These are phyloP conservation scores for Schizonepeta tenuifolia DNA, from an alignment of 257 asterid genomes.

Conservation along the genomic window DNA sequence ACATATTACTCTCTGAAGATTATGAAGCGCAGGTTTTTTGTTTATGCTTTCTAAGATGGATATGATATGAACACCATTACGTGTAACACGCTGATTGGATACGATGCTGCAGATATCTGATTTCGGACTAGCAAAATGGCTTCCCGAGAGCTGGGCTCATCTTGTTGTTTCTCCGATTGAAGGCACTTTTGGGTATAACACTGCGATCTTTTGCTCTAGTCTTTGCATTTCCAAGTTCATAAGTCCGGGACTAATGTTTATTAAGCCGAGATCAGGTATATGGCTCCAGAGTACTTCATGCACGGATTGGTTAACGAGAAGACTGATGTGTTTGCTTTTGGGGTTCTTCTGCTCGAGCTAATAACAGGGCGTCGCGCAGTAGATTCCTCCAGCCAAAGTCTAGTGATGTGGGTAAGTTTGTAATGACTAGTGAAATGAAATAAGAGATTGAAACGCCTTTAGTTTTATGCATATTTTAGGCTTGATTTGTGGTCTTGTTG, in stretches of 20 bases:
- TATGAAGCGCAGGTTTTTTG: slow-evolving; percentile 79
- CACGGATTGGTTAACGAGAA: slow-evolving; percentile 89
- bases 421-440: neutral
- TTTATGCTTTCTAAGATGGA: neutral
- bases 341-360: slow-evolving; percentile 87
- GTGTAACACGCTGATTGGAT: too few relatives aligned
- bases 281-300: slow-evolving; percentile 99
- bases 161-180: slow-evolving; percentile 91
- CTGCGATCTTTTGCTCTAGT: neutral
- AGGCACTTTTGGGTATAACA: slow-evolving; percentile 90
- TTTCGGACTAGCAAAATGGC: slow-evolving; percentile 98
- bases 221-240: neutral
- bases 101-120: slow-evolving; percentile 75
- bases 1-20: slow-evolving; percentile 79
- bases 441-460: neutral
- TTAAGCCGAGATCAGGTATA: slow-evolving; percentile 52
- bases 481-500: neutral
- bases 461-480: neutral
- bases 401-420: slow-evolving; percentile 85
- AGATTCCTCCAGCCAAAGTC: slow-evolving; percentile 86
- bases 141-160: slow-evolving; percentile 85
- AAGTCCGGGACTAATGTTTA: neutral
- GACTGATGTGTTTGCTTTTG: slow-evolving; percentile 95
- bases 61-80: neutral
- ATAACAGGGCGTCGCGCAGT: slow-evolving; percentile 95